Conservation (phyloP, 1,284 basidiomycete genomes). For the Peniophora sp. region DNA sequence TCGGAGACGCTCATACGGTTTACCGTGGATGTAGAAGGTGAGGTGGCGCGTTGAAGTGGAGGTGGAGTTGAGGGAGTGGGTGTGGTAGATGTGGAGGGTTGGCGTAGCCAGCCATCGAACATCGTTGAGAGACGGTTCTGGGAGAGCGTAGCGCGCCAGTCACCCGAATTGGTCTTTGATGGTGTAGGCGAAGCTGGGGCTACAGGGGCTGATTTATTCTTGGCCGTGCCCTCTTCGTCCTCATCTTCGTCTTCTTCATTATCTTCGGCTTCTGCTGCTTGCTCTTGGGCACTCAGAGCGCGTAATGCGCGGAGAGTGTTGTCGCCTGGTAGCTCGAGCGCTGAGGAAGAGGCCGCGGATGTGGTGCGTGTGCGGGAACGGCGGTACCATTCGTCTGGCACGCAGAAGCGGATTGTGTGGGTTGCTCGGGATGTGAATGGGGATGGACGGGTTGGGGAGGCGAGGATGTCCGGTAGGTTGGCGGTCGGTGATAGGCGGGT, state of each 20-base stretch:
- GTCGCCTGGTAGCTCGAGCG: conserved; percentile 45
- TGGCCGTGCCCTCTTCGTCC: conserved; percentile 57
- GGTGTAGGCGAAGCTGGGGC: conserved; percentile 15
- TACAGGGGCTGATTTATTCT: conserved; percentile 26
- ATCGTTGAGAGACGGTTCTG: conserved; percentile 57
- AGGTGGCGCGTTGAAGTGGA: conserved; percentile 28
- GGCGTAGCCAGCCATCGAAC: conserved; percentile 50
- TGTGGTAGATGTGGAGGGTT: not conserved
- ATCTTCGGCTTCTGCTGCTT: conserved; percentile 39
- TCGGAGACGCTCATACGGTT: conserved; percentile 62
- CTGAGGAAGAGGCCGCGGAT: conserved; percentile 31
- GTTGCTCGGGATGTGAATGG: conserved; percentile 30
- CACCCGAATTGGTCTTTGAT: conserved; percentile 18
- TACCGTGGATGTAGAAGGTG: conserved; percentile 15
- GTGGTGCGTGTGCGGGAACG: conserved; percentile 49
- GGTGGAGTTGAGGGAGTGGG: conserved; percentile 17
- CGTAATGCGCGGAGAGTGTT: conserved; percentile 27
- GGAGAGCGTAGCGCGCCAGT: conserved; percentile 41
- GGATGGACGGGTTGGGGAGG: conserved; percentile 28
- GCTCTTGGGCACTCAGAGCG: conserved; percentile 43
- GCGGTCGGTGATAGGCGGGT: conserved; percentile 31
- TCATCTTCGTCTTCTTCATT: conserved; percentile 42
- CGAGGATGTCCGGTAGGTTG: conserved; percentile 30
- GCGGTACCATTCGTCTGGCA: conserved; percentile 76
- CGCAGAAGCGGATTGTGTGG: conserved; percentile 49